Conservation (phyloP, 495 filamentous ascomycete genomes). For the Penicillium malachiteum region DNA sequence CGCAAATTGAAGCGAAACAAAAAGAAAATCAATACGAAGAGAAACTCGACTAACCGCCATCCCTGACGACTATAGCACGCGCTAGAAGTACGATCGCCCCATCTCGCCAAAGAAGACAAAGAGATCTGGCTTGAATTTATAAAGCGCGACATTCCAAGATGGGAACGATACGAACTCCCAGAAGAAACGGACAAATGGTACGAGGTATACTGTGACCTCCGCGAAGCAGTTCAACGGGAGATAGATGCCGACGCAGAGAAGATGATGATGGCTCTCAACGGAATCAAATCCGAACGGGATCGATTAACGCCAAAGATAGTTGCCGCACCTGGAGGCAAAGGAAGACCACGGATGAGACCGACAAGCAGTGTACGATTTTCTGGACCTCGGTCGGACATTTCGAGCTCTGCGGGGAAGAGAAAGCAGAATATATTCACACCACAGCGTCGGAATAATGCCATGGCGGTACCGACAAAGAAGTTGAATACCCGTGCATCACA, state of each 20-base stretch:
- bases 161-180: slow-evolving; percentile 56
- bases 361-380: no score
- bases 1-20: background rate
- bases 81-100: slow-evolving; percentile 65
- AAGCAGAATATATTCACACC: slow-evolving; percentile 40
- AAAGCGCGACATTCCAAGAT: slow-evolving; percentile 63
- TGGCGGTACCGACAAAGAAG: slow-evolving; percentile 42
- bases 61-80: slow-evolving; percentile 35
- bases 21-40: background rate
- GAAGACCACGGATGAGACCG: background rate
- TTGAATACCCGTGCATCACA: slow-evolving; percentile 38
- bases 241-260: slow-evolving; percentile 48
- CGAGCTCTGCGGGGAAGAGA: slow-evolving; percentile 28
- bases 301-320: slow-evolving; percentile 48
- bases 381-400: slow-evolving; percentile 3
- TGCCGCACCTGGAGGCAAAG: slow-evolving; percentile 23
- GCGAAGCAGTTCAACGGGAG: slow-evolving; percentile 41
- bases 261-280: slow-evolving; percentile 49
- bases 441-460: slow-evolving; percentile 32
- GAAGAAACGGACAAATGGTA: slow-evolving; percentile 60
- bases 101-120: slow-evolving; percentile 56
- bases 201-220: slow-evolving; percentile 58
- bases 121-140: slow-evolving; percentile 72
- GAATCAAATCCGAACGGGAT: slow-evolving; percentile 48
- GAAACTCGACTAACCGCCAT: background rate